Base-by-base conservation (phyloP, 2,329 filamentous ascomycete species). In the Beauveria sp. region DNA sequence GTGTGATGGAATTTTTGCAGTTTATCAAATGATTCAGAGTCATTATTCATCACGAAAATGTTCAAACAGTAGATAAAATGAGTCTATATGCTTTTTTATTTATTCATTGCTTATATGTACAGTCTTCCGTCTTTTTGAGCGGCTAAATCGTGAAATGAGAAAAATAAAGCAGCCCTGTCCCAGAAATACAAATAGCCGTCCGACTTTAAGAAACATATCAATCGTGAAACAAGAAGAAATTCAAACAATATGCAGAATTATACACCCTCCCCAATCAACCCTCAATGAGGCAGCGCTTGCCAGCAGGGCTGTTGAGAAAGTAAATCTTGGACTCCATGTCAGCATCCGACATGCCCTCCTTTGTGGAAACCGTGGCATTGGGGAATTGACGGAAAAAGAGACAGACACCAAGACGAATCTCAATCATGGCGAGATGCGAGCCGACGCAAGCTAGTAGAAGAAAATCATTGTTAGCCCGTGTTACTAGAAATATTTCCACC, bases 351-450 rank as follows among this genome's bases (percentile, higher is more conserved):
- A 75, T 76, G 12, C 69, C 71, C 52, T 76, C 71, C 16, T 62
- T 56, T 3, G 30, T 62, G n/a, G 73, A 75, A 8, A 72, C 61
- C 20, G 52, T 69, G 1, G 72, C 69, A 8, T 68, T 68, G 0
- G 75, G 74, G 63, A 78, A 82, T 38, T 78, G 70, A 0, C 75
- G 73, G 67, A 85, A 83, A 69, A 86, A 82, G 5, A 76, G 71
- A 0, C 81, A 79, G 0, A 78, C 73, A 0, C 76, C 80, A 42
- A 83, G 75, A 9, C 82, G 75, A 34, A 86, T 66, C 66, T 86
- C 83, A 71, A 83, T 82, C 24, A 75, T 72, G 0, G 84, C 83
- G 22, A 87, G 73, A 63, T 86, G 81, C 28, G 82, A 71, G 2
- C 84, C 84, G 18, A 87, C 72, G 63, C 84, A 87, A 2, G 70